Evolutionary conservation across 441 rosid genomes (phyloP), one percentile per base, ranked within the genome.

Genomic region (Theobroma grandiflorum): DNA sequence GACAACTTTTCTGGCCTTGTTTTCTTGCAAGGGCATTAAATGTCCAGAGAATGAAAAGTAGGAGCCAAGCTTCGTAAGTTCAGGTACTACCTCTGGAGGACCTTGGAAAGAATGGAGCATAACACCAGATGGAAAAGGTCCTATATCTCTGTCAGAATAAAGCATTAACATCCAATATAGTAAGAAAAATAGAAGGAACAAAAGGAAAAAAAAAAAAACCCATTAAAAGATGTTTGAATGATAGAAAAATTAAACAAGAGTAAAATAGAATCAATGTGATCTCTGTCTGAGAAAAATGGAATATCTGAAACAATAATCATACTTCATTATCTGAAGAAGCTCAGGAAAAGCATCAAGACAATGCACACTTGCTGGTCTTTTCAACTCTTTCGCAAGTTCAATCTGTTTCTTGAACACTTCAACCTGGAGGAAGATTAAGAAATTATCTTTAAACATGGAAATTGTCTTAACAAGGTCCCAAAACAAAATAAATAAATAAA

Each of bases 41-140:
- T 87, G 94, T 73, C 99, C 98, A 31, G 99, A 95, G 79, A 95
- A 87, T 20, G 99, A 95, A 80, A 95, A 95, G 86, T 90, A 92
- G 52, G 94, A 95, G 77, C 98, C 97, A 65, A 94, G 95, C 82
- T 88, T 88, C 35, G 96, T 83, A 52, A 91, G 86, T 83, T 90
- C 88, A 79, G 96, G 94, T 65, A 94, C 96, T 89, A 94, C 91
- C 84, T 92, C 94, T 35, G 97, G 91, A 4, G 97, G 81, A 78
- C 98, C 98, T 66, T 90, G 86, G 88, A 85, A 95, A 58, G 99
- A 95, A 84, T 95, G 99, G 74, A 95, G 97, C 82, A 95, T 91
- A 33, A 94, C 85, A 71, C 97, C 97, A 73, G 89, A 84, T 50
- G 96, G 97, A 81, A 95, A 94, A 59, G 97, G 98, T 53, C 99